Conservation (phyloP, 225 moss, liverwort and hornwort species). For the Bryum argenteum region DNA sequence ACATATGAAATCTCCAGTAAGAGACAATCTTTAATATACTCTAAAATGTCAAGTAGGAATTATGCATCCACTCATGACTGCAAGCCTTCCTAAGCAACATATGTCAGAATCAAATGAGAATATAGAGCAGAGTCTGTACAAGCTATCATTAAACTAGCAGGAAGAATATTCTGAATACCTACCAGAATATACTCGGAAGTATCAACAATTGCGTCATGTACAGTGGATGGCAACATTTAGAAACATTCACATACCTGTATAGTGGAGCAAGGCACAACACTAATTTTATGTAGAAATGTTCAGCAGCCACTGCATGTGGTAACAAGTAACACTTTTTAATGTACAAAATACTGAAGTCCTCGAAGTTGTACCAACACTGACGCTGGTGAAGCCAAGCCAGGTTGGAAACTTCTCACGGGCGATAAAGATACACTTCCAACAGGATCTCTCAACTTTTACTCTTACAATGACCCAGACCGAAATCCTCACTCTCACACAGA, state of each 20-base stretch:
- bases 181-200: too few species aligned
- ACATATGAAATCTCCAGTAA: too few species aligned
- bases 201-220: too few species aligned
- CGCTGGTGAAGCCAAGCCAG: conserved; percentile 26
- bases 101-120: too few species aligned
- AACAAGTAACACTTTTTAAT: conserved; percentile 40
- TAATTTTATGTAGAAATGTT: conserved; percentile 25
- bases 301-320: conserved; percentile 34
- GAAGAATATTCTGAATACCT: too few species aligned
- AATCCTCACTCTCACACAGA: conserved; percentile 39
- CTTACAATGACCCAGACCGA: conserved; percentile 35
- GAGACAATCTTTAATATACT: too few species aligned
- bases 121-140: too few species aligned
- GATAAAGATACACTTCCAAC: conserved; percentile 21
- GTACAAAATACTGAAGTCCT: conserved; percentile 51
- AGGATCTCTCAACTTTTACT: conserved; percentile 37
- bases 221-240: background rate
- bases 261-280: conserved; percentile 32
- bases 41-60: too few species aligned
- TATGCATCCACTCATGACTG: too few species aligned
- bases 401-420: conserved; percentile 36
- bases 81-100: too few species aligned
- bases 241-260: conserved; percentile 38
- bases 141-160: too few species aligned
- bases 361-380: conserved; percentile 38